Conservation (phyloP, 2,329 filamentous ascomycete genomes). For the Claviceps pazoutovae region DNA sequence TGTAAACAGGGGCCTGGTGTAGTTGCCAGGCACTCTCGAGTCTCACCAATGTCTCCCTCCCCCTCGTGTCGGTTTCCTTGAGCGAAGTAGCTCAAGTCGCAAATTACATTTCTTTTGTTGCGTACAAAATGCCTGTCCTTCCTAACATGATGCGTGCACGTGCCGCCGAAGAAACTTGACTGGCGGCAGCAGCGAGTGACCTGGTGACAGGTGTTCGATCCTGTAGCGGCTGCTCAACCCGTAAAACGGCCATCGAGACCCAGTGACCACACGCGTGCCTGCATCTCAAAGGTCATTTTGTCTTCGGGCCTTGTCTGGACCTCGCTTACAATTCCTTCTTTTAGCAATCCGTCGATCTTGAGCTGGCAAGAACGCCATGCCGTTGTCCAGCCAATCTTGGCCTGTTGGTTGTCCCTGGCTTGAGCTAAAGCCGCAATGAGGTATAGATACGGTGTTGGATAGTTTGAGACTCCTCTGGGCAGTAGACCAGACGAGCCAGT, state of each 20-base stretch:
- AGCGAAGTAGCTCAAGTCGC: background rate
- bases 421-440: background rate
- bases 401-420: background rate
- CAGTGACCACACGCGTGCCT: background rate
- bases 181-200: too few relatives aligned
- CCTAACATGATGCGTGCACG: background rate
- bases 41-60: background rate
- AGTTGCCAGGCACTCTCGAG: background rate
- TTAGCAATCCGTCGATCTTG: background rate
- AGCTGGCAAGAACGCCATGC: slow-evolving; percentile 4
- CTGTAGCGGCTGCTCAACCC: slow-evolving; percentile 1
- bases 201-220: slow-evolving; percentile 1
- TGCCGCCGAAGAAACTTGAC: too few relatives aligned
- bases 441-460: background rate
- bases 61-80: background rate
- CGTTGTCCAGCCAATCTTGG: background rate
- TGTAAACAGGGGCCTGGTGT: background rate
- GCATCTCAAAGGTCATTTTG: background rate
- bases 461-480: background rate
- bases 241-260: background rate
- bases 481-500: background rate
- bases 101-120: slow-evolving; percentile 1
- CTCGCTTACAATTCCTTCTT: slow-evolving; percentile 7
- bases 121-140: background rate
- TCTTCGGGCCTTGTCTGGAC: background rate